These are phyloP conservation scores for Evansstolkia leycettana DNA, from an alignment of 495 filamentous ascomycete species.

Conservation along the genomic window DNA sequence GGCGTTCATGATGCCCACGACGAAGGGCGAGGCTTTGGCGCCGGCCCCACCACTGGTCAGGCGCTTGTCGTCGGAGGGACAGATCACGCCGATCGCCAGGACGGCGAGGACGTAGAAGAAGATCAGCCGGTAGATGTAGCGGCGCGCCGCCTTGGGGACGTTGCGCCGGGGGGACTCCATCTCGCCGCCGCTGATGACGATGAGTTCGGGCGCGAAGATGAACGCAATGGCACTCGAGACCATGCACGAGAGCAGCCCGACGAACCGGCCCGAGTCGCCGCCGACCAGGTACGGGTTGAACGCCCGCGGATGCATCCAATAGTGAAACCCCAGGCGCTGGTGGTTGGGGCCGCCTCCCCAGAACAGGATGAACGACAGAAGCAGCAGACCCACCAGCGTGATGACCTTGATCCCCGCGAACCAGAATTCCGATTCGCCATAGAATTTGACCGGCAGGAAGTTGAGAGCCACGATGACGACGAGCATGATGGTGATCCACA, in stretches of 20 bases:
- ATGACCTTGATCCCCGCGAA: conserved; percentile 68
- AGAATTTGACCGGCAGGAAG: conserved; percentile 53
- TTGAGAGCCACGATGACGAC: conserved; percentile 52
- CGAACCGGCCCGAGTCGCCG: conserved; percentile 27
- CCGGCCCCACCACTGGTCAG: conserved; percentile 40
- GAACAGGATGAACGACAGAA: conserved; percentile 59
- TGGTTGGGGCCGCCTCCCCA: conserved; percentile 54
- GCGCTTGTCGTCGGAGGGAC: conserved; percentile 34
- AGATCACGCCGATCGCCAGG: conserved; percentile 45
- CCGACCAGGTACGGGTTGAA: conserved; percentile 35
- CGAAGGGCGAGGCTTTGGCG: conserved; percentile 45
- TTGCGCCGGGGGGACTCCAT: conserved; percentile 64
- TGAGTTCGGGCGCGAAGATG: conserved; percentile 42
- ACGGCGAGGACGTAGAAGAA: conserved; percentile 63
- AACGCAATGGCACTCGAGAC: conserved; percentile 42
- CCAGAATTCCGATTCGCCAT: conserved; percentile 65
- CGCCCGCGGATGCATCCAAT: conserved; percentile 58
- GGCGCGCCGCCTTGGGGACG: conserved; percentile 64
- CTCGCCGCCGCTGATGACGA: conserved; percentile 51
- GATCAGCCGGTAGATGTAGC: conserved; percentile 76
- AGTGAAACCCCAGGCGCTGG: conserved; percentile 56
- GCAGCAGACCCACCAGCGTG: conserved; percentile 57
- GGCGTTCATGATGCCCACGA: conserved; percentile 47
- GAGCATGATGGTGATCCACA: conserved; percentile 65
- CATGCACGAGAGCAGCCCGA: conserved; percentile 29